A percentile compares a stretch with the other conserved stretches of the same genome.
phyloP scores from a whole-genome alignment of 805 yeast species.

The Spathaspora boniae region DNA sequence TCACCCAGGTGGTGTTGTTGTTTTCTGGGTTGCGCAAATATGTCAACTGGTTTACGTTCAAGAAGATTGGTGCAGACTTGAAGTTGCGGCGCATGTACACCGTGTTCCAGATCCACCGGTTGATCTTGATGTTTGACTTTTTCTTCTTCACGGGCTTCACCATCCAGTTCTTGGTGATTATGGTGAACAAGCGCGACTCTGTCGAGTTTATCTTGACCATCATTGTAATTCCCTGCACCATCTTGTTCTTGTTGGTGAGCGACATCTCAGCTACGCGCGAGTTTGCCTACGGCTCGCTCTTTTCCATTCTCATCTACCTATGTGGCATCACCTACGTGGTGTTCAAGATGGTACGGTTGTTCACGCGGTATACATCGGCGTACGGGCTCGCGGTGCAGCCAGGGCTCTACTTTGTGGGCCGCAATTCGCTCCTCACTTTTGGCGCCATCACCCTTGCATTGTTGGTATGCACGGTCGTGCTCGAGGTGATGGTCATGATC shows the following conservation, averaged over 20 bases:
- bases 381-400: conserved; percentile 23
- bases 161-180: conserved; percentile 45
- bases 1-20: conserved; percentile 27
- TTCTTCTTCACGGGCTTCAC: conserved; percentile 51
- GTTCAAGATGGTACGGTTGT: conserved; percentile 45
- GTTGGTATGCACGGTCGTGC: conserved; percentile 29
- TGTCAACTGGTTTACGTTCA: conserved; percentile 46
- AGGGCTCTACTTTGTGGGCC: conserved; percentile 40
- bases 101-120: conserved; percentile 37
- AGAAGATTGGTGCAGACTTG: conserved; percentile 47
- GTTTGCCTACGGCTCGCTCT: conserved; percentile 19
- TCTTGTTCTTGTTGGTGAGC: conserved; percentile 33
- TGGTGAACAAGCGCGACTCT: conserved; percentile 32
- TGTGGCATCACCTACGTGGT: conserved; percentile 44
- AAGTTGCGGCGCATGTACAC: conserved; percentile 33
- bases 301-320: conserved; percentile 27
- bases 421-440: conserved; percentile 42
- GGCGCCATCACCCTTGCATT: conserved; percentile 41
- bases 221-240: conserved; percentile 42
- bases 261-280: conserved; percentile 37
- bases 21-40: conserved; percentile 31
- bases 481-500: conserved; percentile 13
- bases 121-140: conserved; percentile 20
- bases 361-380: conserved; percentile 39
- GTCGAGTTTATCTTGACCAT: conserved; percentile 46